Base-by-base conservation (phyloP, 2,329 filamentous ascomycete species). In the Neopestalotiopsis sp. region DNA sequence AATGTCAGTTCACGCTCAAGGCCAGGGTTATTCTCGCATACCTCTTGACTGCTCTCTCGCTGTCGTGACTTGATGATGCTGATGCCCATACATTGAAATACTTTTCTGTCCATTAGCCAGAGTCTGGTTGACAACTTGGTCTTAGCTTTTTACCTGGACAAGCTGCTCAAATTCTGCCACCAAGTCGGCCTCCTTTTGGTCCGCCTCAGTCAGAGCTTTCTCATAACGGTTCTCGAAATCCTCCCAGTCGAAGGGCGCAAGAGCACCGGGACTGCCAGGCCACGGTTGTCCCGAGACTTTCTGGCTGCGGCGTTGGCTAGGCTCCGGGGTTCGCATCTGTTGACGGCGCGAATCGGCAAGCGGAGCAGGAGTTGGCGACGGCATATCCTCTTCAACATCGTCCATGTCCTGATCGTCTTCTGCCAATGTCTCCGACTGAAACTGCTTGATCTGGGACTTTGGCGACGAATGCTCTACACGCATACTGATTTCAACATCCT, bases 81-180 rank as follows among this genome's bases (percentile, higher is more conserved):
- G 91, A 85, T 30, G 93, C 92, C 94, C 95, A 98, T 45, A 90
- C 82, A 69, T 87, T 86, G 78, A 97, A 97, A 77, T 92, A 92
- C 94, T 97, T 56, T 59, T 28, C 24, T 61, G 17, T 56, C 71
- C 38, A 71, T 65, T 10, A 63, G 73, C 58, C 30, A 32, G 3
- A 12, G 42, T 20, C 28, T 2, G 32, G 5, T 12, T 3, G 30
- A 14, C 30, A 7, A 12, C 13, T 7, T 14, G 20, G 9, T 3
- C 56, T 45, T 0, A 32, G 9, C 6, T 17, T 10, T n/a, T 5
- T 80, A 91, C 91, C 80, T 90, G 87, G 71, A 92, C 86, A n/a
- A 95, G 83, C 57, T 84, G 81, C 17, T 90, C 85, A 71, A 92
- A 94, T 71, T 95, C 91, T 24, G 88, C 84, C 66, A 92, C 81